Percentiles rank a stretch among this genome's conserved stretches.
Conservation (phyloP, 148 eudicot genomes). For the Heliosperma pusillum region DNA sequence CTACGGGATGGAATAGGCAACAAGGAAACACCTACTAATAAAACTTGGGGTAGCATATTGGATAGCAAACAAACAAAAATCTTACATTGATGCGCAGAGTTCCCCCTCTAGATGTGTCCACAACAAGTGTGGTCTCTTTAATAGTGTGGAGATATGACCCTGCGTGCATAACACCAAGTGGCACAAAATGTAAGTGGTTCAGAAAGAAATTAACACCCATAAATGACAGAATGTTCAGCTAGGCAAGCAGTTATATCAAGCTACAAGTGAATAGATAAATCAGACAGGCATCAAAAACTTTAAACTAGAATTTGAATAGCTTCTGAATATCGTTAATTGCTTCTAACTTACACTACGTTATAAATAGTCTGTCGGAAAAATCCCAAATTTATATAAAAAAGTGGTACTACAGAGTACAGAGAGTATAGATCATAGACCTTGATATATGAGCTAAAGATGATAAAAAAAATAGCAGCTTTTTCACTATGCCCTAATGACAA, state of each 20-base stretch:
- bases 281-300: neutral
- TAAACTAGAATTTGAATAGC: neutral
- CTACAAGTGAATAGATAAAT: neutral
- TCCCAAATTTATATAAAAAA: no score
- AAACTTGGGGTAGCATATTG: neutral
- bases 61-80: constrained; percentile 6
- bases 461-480: neutral
- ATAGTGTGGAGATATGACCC: constrained; percentile 61
- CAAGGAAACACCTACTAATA: neutral
- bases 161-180: constrained; percentile 31
- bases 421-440: no score
- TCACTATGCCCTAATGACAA: neutral
- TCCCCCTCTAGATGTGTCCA: constrained; percentile 90
- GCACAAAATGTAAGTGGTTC: neutral
- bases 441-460: neutral
- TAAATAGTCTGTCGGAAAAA: no score
- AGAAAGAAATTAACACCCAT: neutral
- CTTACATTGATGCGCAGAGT: constrained; percentile 71
- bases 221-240: neutral
- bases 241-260: neutral
- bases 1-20: constrained; percentile 3
- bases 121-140: constrained; percentile 75
- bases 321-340: neutral
- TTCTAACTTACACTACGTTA: no score
- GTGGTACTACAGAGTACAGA: no score